Base-by-base conservation (phyloP, 169 alveolate species). In the Plasmodium billcollinsi region DNA sequence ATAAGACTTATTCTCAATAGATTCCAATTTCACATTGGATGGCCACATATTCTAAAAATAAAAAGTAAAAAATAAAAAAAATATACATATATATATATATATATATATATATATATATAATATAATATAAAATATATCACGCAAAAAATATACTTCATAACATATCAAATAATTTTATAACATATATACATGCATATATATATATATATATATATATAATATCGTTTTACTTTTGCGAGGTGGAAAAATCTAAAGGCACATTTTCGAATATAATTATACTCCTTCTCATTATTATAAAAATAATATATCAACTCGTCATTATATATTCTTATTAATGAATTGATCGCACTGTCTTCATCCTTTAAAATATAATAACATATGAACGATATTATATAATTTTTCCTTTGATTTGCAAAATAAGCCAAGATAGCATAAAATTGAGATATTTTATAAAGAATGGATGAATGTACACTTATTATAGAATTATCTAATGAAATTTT, bases 241-340 rank as follows among this genome's bases (percentile, higher is more conserved):
- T 86, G 92, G 24, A 59, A 86, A 86, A 86, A 86, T 20, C 92
- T 54, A 73, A 86, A 86, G 58, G 92, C 92, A 54, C 92, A 86
- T 47, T 86, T 86, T 20, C 92, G 86, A 15, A 86, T 86, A 50
- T 86, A 72, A 14, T 39, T 69, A 66, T 86, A 86, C 58, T 86
- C 92, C 67, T 65, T 62, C 74, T 70, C 92, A 54, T 49, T 72
- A 52, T 86, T 86, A 61, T 71, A 76, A 58, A 67, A 86, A 62
- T 71, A 86, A 58, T 86, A 86, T 24, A 86, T 86, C 26, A 71
- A 75, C 50, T 86, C 92, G 56, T 86, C 92, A 39, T 70, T 86
- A 59, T 86, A 86, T 39, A 86, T 86, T 45, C 78, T 86, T 3
- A 86, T 61, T 39, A 86, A 62, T 7, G 92, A 70, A 33, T 86